These are phyloP conservation scores for Cyberlindnera petersonii DNA, from an alignment of 805 yeast genomes.

Conservation along the genomic window DNA sequence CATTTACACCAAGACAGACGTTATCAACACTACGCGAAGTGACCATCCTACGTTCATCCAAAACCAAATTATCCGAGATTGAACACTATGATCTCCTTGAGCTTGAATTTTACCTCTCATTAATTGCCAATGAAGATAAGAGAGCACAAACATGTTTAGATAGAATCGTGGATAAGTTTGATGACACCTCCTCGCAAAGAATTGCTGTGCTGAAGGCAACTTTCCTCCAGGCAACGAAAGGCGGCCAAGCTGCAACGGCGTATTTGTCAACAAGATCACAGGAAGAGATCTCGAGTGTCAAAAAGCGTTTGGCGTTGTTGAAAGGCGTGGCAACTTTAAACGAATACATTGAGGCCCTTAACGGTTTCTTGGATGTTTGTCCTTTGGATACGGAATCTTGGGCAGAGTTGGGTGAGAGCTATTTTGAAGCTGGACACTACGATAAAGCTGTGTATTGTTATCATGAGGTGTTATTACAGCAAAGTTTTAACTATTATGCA, in stretches of 20 bases:
- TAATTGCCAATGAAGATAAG: conserved; percentile 58
- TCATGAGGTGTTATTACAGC: conserved; percentile 64
- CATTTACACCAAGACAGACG: conserved; percentile 43
- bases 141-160: conserved; percentile 70
- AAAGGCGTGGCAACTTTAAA: conserved; percentile 9
- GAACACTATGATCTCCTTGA: conserved; percentile 61
- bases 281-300: conserved; percentile 22
- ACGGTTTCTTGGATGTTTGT: conserved; percentile 51
- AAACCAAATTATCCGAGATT: conserved; percentile 29
- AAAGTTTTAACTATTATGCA: conserved; percentile 67
- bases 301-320: conserved; percentile 24
- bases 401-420: conserved; percentile 72
- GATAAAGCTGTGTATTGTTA: conserved; percentile 63
- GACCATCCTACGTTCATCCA: conserved; percentile 11
- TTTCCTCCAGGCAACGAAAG: conserved; percentile 53
- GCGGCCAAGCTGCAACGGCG: conserved; percentile 32
- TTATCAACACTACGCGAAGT: conserved; percentile 31
- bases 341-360: conserved; percentile 53
- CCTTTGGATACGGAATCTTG: conserved; percentile 78
- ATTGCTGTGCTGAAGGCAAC: conserved; percentile 51
- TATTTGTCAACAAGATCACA: conserved; percentile 32
- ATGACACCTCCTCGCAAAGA: conserved; percentile 51
- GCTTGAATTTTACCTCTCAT: conserved; percentile 62
- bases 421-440: conserved; percentile 54
- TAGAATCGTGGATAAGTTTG: conserved; percentile 63